Conservation (phyloP, 164 flowering plant species). For the Sextonia rubra region DNA sequence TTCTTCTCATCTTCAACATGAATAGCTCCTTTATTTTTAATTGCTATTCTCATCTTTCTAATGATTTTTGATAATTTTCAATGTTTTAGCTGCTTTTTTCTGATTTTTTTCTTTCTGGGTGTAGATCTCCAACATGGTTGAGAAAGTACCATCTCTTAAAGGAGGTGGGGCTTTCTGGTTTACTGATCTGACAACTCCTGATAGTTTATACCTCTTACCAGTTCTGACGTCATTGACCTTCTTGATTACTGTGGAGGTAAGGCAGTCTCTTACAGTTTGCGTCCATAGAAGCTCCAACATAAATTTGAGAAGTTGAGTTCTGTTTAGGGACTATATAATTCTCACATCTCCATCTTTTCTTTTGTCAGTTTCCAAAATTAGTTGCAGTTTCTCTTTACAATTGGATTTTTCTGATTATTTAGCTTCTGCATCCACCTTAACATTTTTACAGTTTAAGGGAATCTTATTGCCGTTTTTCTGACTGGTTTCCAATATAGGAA, state of each 20-base stretch:
- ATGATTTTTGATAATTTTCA: not conserved
- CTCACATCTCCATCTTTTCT: too few species aligned
- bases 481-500: too few species aligned
- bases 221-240: slow-evolving; percentile 61
- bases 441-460: too few species aligned
- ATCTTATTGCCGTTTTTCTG: too few species aligned
- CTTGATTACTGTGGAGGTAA: slow-evolving; percentile 78
- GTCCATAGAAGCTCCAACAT: too few species aligned
- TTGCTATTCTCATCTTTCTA: not conserved
- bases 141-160: slow-evolving; percentile 86
- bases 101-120: slow-evolving; percentile 8
- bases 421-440: too few species aligned
- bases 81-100: not conserved
- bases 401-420: too few species aligned
- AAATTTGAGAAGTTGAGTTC: too few species aligned
- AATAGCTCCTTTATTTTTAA: not conserved
- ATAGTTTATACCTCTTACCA: slow-evolving; percentile 65
- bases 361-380: not conserved
- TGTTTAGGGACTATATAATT: too few species aligned
- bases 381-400: too few species aligned
- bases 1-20: not conserved
- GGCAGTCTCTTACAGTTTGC: not conserved
- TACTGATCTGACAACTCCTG: slow-evolving; percentile 77
- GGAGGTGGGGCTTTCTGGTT: slow-evolving; percentile 86
- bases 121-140: slow-evolving; percentile 77